Conservation (phyloP, 257 asterid genomes). For the Penstemon newberryi region DNA sequence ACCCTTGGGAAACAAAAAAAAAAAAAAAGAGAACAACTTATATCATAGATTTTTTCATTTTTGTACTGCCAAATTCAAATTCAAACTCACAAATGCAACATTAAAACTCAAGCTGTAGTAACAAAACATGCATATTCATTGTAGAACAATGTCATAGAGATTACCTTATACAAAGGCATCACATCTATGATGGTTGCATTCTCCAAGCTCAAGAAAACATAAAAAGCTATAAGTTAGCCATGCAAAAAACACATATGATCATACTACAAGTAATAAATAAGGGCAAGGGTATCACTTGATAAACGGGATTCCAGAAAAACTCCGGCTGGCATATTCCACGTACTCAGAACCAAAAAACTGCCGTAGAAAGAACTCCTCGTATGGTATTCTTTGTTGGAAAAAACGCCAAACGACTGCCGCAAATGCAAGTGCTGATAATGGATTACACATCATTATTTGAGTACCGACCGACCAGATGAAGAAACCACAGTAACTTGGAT, state of each 20-base stretch:
- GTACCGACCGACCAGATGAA: slow-evolving; percentile 63
- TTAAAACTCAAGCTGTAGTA: neutral
- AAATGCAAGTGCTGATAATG: slow-evolving; percentile 61
- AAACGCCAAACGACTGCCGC: slow-evolving; percentile 72
- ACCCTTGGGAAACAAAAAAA: no score
- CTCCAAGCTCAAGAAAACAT: no score
- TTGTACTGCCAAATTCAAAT: neutral
- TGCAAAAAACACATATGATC: neutral
- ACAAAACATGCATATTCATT: neutral
- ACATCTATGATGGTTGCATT: neutral
- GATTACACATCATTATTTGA: slow-evolving; percentile 83
- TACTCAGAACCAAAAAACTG: slow-evolving; percentile 73
- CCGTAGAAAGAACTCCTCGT: slow-evolving; percentile 83
- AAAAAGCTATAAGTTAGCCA: neutral
- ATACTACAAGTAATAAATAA: slow-evolving; percentile 6
- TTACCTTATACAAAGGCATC: neutral
- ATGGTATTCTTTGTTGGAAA: slow-evolving; percentile 66
- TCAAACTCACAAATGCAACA: no score
- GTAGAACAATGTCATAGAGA: neutral
- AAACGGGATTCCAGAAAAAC: slow-evolving; percentile 81
- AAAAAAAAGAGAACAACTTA: neutral
- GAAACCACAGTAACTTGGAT: slow-evolving; percentile 80
- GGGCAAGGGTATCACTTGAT: slow-evolving; percentile 45
- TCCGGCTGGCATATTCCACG: slow-evolving; percentile 57
- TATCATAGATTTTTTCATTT: neutral